Percentiles rank a stretch among this genome's conserved stretches.
Conservation (phyloP, 2,329 filamentous ascomycete species). For the Aspergillus fischeri region DNA sequence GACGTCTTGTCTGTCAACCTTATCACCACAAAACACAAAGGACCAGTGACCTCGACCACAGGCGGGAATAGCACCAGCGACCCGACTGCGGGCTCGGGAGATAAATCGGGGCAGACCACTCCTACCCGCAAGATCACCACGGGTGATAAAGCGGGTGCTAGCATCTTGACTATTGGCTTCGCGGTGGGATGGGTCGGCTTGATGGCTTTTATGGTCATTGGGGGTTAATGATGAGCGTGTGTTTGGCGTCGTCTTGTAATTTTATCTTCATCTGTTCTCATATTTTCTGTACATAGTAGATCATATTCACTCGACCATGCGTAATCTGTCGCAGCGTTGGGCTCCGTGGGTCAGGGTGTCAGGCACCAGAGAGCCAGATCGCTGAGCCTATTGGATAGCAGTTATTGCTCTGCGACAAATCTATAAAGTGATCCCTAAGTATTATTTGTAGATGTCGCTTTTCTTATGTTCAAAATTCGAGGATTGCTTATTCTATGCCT, state of each 20-base stretch:
- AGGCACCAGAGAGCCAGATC: no score
- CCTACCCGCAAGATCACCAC: conserved; percentile 19
- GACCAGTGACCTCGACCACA: conserved; percentile 37
- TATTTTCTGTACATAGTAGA: neutral
- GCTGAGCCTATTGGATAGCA: no score
- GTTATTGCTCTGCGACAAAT: no score
- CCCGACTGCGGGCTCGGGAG: conserved; percentile 29
- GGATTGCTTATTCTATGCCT: neutral
- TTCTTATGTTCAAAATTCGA: neutral
- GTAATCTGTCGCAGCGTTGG: neutral
- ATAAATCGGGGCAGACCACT: neutral
- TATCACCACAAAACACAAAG: conserved; percentile 46
- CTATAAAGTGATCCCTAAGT: no score
- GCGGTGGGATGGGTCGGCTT: conserved; percentile 25
- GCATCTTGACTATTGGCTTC: conserved; percentile 34
- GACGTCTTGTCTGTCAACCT: conserved; percentile 61
- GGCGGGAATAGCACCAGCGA: conserved; percentile 53
- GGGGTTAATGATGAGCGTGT: conserved; percentile 8
- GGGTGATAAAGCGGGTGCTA: conserved; percentile 37
- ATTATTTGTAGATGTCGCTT: neutral
- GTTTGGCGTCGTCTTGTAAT: neutral
- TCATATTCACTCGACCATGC: neutral
- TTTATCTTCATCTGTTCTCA: neutral
- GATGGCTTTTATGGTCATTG: conserved; percentile 30
- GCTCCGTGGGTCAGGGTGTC: no score